Conservation (phyloP, 2,329 filamentous ascomycete genomes). For the Aspergillus piperis region DNA sequence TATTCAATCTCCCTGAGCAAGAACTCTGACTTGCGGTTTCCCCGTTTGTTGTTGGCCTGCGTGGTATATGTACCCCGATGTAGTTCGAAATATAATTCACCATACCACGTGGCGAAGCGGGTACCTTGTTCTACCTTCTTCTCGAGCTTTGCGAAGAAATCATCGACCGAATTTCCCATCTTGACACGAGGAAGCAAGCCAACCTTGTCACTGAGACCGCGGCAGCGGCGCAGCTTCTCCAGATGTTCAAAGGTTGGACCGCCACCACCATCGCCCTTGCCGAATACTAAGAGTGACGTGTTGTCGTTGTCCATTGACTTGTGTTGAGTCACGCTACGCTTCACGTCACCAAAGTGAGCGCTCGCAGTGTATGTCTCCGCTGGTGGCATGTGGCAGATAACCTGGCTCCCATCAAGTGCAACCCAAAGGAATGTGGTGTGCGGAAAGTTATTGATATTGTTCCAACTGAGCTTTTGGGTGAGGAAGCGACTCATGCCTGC, state of each 20-base stretch:
- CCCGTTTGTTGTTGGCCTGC: constrained; percentile 94
- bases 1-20: constrained; percentile 85
- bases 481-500: constrained; percentile 97
- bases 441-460: constrained; percentile 99
- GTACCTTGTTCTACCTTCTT: constrained; percentile 68
- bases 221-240: constrained; percentile 90
- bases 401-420: constrained; percentile 89
- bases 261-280: constrained; percentile 94
- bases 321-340: constrained; percentile 84
- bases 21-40: constrained; percentile 84
- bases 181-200: constrained; percentile 83
- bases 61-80: constrained; percentile 97
- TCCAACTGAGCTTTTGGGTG: constrained; percentile 98
- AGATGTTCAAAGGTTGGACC: constrained; percentile 92
- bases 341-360: constrained; percentile 92
- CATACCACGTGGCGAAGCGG: constrained; percentile 92
- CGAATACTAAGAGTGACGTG: constrained; percentile 88
- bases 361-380: constrained; percentile 93
- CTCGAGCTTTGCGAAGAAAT: constrained; percentile 86
- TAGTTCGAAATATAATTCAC: constrained; percentile 96
- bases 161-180: constrained; percentile 85
- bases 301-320: constrained; percentile 94
- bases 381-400: constrained; percentile 96
- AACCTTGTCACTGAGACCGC: constrained; percentile 84
- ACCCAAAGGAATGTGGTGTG: constrained; percentile 99